Evolutionary conservation across 129 eudicot species (phyloP).

Genomic region (Smallanthus sonchifolius): DNA sequence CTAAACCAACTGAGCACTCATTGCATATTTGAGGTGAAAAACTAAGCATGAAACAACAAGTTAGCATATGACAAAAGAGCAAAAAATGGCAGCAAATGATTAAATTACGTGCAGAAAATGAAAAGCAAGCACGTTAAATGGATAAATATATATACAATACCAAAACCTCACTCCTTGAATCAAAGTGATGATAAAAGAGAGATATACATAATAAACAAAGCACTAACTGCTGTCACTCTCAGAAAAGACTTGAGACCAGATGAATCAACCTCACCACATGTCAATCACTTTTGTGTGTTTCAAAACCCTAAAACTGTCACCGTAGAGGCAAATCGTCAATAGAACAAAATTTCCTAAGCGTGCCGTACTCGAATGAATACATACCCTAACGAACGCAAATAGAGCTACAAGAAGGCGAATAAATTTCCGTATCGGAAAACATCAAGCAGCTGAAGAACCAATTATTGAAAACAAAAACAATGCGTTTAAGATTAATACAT

Average conservation of each 20-base stretch:
- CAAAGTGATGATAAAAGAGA: background rate
- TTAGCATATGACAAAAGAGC: background rate
- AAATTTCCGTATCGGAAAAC: background rate
- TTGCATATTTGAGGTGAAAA: background rate
- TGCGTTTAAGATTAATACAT: background rate
- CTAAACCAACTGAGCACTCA: background rate
- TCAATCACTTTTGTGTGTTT: background rate
- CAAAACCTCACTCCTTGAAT: conserved; percentile 13
- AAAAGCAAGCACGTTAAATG: background rate
- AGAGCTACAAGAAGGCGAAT: background rate
- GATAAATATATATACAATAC: background rate
- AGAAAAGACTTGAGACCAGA: background rate
- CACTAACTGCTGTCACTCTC: conserved; percentile 9
- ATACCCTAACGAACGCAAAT: background rate
- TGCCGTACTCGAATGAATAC: background rate
- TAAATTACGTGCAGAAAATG: background rate
- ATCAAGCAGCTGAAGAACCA: conserved; percentile 4
- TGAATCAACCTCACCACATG: background rate
- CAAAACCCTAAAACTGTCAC: conserved; percentile 27
- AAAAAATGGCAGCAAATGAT: background rate
- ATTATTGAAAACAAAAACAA: background rate
- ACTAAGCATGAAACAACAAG: background rate
- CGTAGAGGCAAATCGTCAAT: background rate
- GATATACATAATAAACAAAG: background rate
- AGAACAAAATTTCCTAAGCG: background rate